Evolutionary conservation across 2,329 filamentous ascomycete species (phyloP).

Genomic region (Colletotrichum cereale): DNA sequence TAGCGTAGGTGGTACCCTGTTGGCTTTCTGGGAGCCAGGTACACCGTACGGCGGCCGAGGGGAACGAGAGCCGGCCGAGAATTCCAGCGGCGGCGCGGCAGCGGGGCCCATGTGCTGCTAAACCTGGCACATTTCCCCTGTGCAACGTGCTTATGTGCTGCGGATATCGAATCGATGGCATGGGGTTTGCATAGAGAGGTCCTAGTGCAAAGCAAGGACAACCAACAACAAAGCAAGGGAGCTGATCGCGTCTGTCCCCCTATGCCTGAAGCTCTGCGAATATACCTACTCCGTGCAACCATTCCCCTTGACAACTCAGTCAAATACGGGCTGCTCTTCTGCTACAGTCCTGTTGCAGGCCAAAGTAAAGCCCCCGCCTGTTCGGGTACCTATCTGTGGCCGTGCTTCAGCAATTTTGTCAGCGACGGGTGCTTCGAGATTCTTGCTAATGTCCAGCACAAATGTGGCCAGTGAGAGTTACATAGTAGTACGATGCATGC

Average conservation of each 20-base stretch:
- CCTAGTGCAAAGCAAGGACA: not conserved
- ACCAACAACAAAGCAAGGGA: not conserved
- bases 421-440: too few relatives aligned
- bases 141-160: not conserved
- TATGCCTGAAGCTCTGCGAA: not conserved
- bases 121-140: constrained; percentile 3
- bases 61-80: constrained; percentile 11
- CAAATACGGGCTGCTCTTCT: not conserved
- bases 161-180: not conserved
- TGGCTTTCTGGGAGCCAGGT: constrained; percentile 2
- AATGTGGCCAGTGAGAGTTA: too few relatives aligned
- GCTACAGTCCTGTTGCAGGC: not conserved
- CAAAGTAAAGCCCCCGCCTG: too few relatives aligned
- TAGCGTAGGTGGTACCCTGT: not conserved
- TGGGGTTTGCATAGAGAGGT: not conserved
- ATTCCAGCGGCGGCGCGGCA: constrained; percentile 30
- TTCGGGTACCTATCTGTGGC: too few relatives aligned
- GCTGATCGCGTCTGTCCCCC: too few relatives aligned
- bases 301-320: not conserved
- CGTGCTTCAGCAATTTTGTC: too few relatives aligned
- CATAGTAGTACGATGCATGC: too few relatives aligned
- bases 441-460: too few relatives aligned
- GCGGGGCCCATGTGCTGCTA: constrained; percentile 10
- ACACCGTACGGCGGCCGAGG: constrained; percentile 4
- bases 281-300: not conserved